Conservation (phyloP, 257 asterid genomes). For the Solanum infundibuliforme region DNA sequence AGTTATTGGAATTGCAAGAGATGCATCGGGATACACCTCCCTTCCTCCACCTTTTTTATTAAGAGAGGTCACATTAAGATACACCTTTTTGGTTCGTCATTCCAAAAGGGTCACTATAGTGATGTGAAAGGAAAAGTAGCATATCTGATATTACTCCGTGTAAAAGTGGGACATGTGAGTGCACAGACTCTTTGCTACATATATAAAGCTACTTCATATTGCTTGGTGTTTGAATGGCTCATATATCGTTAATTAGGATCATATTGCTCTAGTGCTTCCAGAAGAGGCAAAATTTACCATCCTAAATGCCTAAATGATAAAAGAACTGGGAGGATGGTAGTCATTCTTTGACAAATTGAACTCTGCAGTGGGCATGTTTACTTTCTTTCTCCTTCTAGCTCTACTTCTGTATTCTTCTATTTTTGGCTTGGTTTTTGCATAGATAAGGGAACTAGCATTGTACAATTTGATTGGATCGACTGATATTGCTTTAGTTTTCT, state of each 20-base stretch:
- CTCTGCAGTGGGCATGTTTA: background rate
- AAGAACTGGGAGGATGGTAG: background rate
- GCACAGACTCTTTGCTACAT: conserved; percentile 39
- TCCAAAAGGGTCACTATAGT: conserved; percentile 63
- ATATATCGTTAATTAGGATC: background rate
- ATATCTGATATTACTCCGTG: conserved; percentile 29
- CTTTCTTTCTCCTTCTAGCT: background rate
- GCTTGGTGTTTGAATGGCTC: background rate
- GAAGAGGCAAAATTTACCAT: background rate
- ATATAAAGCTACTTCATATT: background rate
- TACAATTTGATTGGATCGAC: background rate
- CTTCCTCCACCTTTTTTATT: background rate
- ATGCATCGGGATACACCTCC: background rate
- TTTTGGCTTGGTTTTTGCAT: background rate
- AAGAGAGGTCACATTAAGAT: conserved; percentile 43
- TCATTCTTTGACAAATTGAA: background rate
- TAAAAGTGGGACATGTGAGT: conserved; percentile 36
- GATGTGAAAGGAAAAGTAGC: conserved; percentile 52
- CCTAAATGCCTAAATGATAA: background rate
- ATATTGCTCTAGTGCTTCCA: background rate
- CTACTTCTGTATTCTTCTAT: background rate
- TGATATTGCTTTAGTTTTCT: background rate
- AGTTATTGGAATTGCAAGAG: background rate
- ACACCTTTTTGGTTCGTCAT: conserved; percentile 32
- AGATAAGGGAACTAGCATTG: background rate